Evolutionary conservation across 257 asterid genomes (phyloP), one percentile per base, ranked within the genome.

Genomic region (Lithospermum erythrorhizon): DNA sequence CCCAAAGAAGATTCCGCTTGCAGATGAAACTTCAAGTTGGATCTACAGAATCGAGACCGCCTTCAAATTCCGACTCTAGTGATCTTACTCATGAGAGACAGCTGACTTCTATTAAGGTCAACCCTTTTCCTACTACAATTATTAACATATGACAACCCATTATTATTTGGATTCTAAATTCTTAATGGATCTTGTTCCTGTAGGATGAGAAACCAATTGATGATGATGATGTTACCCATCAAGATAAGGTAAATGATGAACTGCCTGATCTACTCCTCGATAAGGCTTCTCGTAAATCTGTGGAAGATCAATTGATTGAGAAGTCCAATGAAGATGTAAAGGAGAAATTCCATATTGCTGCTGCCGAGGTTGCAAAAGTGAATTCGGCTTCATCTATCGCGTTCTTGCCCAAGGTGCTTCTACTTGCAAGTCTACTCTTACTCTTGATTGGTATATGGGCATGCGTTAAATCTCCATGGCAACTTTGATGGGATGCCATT

Each of bases 1-100:
- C 96, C 22, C 65, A 72, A 3, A 82, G 78, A 81, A 89, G 96
- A 79, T 35, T 93, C 51, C 95, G 87, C 53, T 63, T 87, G 48
- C 74, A 66, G 74, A 57, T 18, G 78, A 82, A 69, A 58, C 70
- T 73, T 53, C 81, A 83, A 72, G 77, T 71, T 61, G 96, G 93
- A 55, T 71, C 85, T 9, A 80, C 71, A 64, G 75, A 66, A 45
- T 78, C 90, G 64, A 2, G 56, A 59, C 57, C 63, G 21, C 75
- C 56, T n/a, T 69, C 59, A 48, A 76, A 62, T 63, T 68, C 85
- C 35, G 48, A 65, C 47, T 67, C 21, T 55, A 30, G 56, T 30
- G 75, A 61, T 53, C 70, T 52, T 53, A 59, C 29, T 37, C 56
- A 27, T 29, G 74, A 65, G 57, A 73, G 19, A 41, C 64, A 76